Evolutionary conservation across 176 grass and related monocot genomes (phyloP).

Genomic region (Leersia perrieri): DNA sequence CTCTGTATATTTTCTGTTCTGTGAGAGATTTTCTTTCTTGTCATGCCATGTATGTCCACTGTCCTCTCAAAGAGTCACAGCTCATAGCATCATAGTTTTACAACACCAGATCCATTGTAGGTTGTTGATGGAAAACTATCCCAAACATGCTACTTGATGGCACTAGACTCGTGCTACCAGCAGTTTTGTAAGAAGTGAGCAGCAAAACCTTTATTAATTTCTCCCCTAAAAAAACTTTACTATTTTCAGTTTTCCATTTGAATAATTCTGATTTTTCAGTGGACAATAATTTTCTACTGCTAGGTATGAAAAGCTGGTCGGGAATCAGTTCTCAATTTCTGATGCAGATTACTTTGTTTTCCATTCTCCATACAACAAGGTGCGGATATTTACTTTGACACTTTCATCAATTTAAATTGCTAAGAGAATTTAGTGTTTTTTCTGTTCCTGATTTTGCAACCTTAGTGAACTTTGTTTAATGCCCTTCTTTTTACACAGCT

Average conservation of each 20-base stretch:
- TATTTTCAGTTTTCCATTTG: neutral
- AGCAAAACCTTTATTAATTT: neutral
- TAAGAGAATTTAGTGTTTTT: neutral
- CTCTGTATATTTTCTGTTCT: neutral
- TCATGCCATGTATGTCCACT: neutral
- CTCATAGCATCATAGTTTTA: neutral
- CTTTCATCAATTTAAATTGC: conserved; percentile 1
- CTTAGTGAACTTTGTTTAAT: neutral
- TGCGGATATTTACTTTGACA: neutral
- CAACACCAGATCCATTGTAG: conserved; percentile 27
- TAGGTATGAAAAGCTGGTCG: conserved; percentile 74
- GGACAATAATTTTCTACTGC: neutral
- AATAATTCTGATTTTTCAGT: neutral
- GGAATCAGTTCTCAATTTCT: conserved; percentile 76
- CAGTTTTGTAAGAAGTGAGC: conserved; percentile 70
- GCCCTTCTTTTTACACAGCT: conserved; percentile 36
- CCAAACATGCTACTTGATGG: conserved; percentile 85
- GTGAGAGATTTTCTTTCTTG: neutral
- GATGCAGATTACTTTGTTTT: conserved; percentile 92
- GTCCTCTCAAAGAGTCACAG: neutral
- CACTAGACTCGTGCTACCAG: conserved; percentile 70
- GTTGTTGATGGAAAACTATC: conserved; percentile 89
- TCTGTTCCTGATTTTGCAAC: neutral
- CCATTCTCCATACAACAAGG: conserved; percentile 99
- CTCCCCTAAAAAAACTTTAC: neutral